Percentiles rank a stretch among this genome's conserved stretches.
These are phyloP conservation scores for Phytophthora brassicae DNA, from an alignment of 352 stramenopile genomes.

Conservation along the genomic window DNA sequence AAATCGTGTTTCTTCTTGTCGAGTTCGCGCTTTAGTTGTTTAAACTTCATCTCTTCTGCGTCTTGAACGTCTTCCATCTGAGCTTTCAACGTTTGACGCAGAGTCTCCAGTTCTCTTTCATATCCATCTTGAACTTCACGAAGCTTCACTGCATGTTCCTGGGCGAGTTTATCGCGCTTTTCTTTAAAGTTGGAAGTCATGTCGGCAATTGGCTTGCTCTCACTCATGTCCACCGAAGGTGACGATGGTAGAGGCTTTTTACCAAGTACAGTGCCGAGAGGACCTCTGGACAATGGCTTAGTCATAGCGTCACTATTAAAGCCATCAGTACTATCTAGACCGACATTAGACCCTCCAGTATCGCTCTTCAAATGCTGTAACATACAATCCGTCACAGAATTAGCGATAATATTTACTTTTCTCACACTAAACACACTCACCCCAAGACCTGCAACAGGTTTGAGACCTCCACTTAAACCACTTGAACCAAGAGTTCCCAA, in stretches of 20 bases:
- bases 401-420: neutral
- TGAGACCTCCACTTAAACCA: constrained; percentile 33
- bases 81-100: constrained; percentile 51
- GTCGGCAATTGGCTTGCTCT: constrained; percentile 46
- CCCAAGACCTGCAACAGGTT: constrained; percentile 47
- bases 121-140: constrained; percentile 41
- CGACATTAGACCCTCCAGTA: constrained; percentile 5
- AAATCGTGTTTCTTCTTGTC: constrained; percentile 72
- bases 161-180: constrained; percentile 49
- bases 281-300: constrained; percentile 50
- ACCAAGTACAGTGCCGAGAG: constrained; percentile 43
- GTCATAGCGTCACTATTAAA: constrained; percentile 21
- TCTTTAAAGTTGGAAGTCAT: constrained; percentile 40
- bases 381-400: neutral
- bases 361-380: constrained; percentile 38
- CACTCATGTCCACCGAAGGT: constrained; percentile 21
- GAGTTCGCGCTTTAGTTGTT: constrained; percentile 60
- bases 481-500: constrained; percentile 33
- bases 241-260: constrained; percentile 52
- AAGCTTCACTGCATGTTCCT: constrained; percentile 46
- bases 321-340: constrained; percentile 8
- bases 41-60: constrained; percentile 55
- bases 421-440: constrained; percentile 32
- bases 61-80: constrained; percentile 58
- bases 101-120: constrained; percentile 31